Percentiles rank a stretch among this genome's conserved stretches.
Conservation (phyloP, 2,329 filamentous ascomycete genomes). For the Calonectria naviculata region DNA sequence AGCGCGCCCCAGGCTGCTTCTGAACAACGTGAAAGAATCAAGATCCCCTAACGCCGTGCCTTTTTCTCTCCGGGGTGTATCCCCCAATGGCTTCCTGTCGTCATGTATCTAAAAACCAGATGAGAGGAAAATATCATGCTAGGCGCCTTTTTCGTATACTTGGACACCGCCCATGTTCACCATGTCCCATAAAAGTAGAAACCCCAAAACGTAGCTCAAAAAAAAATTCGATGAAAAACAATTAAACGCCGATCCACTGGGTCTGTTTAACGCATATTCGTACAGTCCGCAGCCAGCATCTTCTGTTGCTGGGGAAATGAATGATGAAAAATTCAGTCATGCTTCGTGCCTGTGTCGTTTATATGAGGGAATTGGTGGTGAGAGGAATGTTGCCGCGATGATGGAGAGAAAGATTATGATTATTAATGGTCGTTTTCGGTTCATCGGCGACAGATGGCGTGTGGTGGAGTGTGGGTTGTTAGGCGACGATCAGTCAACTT, state of each 20-base stretch:
- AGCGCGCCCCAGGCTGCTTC: background rate
- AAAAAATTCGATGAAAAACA: no score
- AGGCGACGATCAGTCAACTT: background rate
- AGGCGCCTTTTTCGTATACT: conserved; percentile 37
- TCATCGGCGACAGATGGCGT: conserved; percentile 9
- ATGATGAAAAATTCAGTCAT: conserved; percentile 13
- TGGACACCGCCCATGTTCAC: conserved; percentile 34
- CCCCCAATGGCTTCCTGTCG: conserved; percentile 26
- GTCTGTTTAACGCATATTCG: conserved; percentile 32
- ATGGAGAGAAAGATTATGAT: conserved; percentile 32
- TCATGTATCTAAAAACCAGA: conserved; percentile 40
- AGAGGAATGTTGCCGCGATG: conserved; percentile 1
- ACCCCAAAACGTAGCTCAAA: conserved; percentile 15
- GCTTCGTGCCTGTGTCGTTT: conserved; percentile 20
- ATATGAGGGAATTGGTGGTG: conserved; percentile 9
- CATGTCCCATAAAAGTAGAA: conserved; percentile 24
- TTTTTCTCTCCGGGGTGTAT: conserved; percentile 30
- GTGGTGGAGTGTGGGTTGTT: conserved; percentile 4
- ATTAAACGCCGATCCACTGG: conserved; percentile 28
- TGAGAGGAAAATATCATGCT: conserved; percentile 24
- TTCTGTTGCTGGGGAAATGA: conserved; percentile 17
- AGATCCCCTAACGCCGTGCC: conserved; percentile 35
- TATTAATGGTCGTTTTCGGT: conserved; percentile 30
- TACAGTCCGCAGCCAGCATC: conserved; percentile 33
- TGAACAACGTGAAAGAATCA: conserved; percentile 23